phyloP scores from a whole-genome alignment of 345 rosid species.

The Populus davidiana region DNA sequence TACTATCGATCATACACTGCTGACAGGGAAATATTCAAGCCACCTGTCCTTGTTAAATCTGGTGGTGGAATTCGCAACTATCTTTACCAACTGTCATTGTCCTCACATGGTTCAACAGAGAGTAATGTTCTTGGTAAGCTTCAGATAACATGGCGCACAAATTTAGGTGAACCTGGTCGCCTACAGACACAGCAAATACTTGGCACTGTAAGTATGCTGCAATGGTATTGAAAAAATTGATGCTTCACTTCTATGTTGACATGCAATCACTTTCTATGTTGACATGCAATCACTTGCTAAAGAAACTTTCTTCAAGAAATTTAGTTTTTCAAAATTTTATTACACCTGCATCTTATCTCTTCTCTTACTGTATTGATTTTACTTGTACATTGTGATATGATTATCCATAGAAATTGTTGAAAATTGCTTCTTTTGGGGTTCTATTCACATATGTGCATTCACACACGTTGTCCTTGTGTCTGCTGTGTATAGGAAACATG shows the following conservation, averaged over 20 bases:
- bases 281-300: not conserved
- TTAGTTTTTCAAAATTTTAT: not conserved
- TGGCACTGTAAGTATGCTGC: conserved; percentile 59
- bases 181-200: conserved; percentile 97
- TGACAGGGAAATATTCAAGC: conserved; percentile 59
- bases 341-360: not conserved
- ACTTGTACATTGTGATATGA: not conserved
- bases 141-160: conserved; percentile 95
- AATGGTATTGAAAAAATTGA: not conserved
- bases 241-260: not conserved
- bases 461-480: not conserved
- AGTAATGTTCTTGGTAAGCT: conserved; percentile 86
- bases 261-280: not conserved
- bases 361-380: not conserved
- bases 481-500: not conserved
- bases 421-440: not conserved
- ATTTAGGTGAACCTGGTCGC: conserved; percentile 97
- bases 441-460: not conserved
- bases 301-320: not conserved
- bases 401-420: not conserved
- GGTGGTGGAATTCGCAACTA: conserved; percentile 89
- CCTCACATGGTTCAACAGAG: conserved; percentile 45
- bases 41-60: conserved; percentile 76
- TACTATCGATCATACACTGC: conserved; percentile 1
- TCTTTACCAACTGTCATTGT: conserved; percentile 61